Evolutionary conservation across 164 flowering plant species (phyloP).

Genomic region (Platanus orientalis): DNA sequence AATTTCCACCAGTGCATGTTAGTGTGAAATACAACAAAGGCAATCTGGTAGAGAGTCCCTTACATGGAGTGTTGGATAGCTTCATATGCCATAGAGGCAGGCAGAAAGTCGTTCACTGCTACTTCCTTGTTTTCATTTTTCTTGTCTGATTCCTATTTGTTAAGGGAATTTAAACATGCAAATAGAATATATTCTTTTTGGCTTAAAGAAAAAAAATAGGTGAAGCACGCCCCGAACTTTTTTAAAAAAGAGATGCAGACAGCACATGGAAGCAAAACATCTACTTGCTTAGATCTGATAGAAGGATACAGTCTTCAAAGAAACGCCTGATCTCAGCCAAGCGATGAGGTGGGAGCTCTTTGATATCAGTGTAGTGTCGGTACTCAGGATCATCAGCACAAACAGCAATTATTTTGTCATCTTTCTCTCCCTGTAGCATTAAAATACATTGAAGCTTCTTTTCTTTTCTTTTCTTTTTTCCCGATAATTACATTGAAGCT

Average conservation of each 20-base stretch:
- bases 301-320: slow-evolving; percentile 85
- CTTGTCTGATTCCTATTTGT: slow-evolving; percentile 38
- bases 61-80: slow-evolving; percentile 74
- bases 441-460: not conserved
- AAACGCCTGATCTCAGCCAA: slow-evolving; percentile 81
- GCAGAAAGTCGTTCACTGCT: slow-evolving; percentile 60
- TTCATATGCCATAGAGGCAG: slow-evolving; percentile 40
- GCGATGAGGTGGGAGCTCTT: slow-evolving; percentile 84
- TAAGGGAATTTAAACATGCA: not conserved
- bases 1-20: not conserved
- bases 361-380: slow-evolving; percentile 68
- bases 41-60: slow-evolving; percentile 13
- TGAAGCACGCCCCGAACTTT: too few relatives aligned
- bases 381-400: slow-evolving; percentile 92
- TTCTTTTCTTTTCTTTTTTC: too few relatives aligned
- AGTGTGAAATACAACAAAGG: not conserved
- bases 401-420: slow-evolving; percentile 85
- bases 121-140: slow-evolving; percentile 83
- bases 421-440: slow-evolving; percentile 63
- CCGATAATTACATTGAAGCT: not conserved
- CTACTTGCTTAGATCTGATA: too few relatives aligned
- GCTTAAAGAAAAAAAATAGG: not conserved
- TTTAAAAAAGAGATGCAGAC: not conserved
- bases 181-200: not conserved
- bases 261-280: not conserved